Evolutionary conservation across 371 early-diverging fungal genomes (phyloP).

Genomic region (Mortierella sp.): DNA sequence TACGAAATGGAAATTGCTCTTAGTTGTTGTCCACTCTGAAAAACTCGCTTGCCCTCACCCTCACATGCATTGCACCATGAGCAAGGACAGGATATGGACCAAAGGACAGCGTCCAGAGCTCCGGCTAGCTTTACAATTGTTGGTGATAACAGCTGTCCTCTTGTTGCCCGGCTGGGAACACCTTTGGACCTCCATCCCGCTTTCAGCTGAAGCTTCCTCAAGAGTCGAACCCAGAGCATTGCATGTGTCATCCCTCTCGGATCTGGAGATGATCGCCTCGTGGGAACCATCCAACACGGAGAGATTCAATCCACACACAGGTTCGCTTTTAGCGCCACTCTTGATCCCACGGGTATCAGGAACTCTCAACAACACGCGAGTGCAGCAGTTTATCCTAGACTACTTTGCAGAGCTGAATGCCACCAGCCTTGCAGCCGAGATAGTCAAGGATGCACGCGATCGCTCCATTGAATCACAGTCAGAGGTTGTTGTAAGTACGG

Average conservation of each 20-base stretch:
- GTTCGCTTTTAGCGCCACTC: conserved; percentile 70
- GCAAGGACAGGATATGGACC: neutral
- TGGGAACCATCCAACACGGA: conserved; percentile 33
- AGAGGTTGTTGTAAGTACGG: neutral
- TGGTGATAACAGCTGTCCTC: neutral
- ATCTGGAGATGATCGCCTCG: conserved; percentile 38
- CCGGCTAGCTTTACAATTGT: neutral
- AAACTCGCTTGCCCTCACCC: too few species aligned
- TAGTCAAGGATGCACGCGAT: neutral
- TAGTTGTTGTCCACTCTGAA: too few species aligned
- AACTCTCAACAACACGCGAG: conserved; percentile 72
- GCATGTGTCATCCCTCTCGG: conserved; percentile 24
- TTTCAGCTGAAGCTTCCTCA: neutral
- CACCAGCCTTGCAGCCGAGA: conserved; percentile 26
- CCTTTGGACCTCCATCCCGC: neutral
- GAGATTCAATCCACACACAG: conserved; percentile 54
- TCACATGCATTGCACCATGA: neutral
- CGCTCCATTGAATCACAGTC: neutral
- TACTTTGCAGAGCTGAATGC: conserved; percentile 65
- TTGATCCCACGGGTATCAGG: conserved; percentile 83
- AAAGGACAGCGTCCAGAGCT: neutral
- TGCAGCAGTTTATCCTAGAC: conserved; percentile 74
- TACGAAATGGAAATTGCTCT: too few species aligned
- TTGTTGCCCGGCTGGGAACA: neutral
- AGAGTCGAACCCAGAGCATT: conserved; percentile 1